phyloP scores from a whole-genome alignment of 2,329 filamentous ascomycete species.

The Fusarium sp. region DNA sequence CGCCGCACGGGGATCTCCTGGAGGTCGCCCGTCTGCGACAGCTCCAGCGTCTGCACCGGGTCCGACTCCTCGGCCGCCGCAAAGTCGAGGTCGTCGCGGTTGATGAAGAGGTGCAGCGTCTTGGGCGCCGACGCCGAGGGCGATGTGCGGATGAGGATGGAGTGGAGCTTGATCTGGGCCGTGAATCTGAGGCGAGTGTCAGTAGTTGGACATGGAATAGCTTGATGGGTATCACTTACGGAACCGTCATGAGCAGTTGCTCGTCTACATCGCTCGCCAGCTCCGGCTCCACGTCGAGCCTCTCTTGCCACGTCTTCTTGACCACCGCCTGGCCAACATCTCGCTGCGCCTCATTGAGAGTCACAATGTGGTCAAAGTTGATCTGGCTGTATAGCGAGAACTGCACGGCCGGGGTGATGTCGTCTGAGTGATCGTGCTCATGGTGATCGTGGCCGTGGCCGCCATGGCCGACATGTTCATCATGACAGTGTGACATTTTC shows the following conservation, averaged over 20 bases:
- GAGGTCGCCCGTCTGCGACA: slow-evolving; percentile 84
- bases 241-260: slow-evolving; percentile 92
- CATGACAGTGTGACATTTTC: slow-evolving; percentile 65
- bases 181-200: slow-evolving; percentile 78
- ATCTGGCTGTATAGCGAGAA: slow-evolving; percentile 93
- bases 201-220: neutral
- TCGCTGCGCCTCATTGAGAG: slow-evolving; percentile 83
- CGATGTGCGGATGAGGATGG: slow-evolving; percentile 87
- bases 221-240: slow-evolving; percentile 69
- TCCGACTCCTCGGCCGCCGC: slow-evolving; percentile 76
- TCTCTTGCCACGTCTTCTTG: slow-evolving; percentile 92
- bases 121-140: slow-evolving; percentile 79
- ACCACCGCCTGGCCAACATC: slow-evolving; percentile 82
- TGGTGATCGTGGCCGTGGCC: slow-evolving; percentile 70
- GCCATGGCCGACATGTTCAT: slow-evolving; percentile 67
- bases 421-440: slow-evolving; percentile 90
- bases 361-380: slow-evolving; percentile 87
- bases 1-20: slow-evolving; percentile 91
- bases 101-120: slow-evolving; percentile 90
- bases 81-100: slow-evolving; percentile 92
- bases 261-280: slow-evolving; percentile 91
- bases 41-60: slow-evolving; percentile 82
- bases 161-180: slow-evolving; percentile 92
- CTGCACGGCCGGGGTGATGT: slow-evolving; percentile 92
- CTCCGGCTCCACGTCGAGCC: slow-evolving; percentile 80